Conservation (phyloP, 352 stramenopile species). For the Phytopythium oedochilum region DNA sequence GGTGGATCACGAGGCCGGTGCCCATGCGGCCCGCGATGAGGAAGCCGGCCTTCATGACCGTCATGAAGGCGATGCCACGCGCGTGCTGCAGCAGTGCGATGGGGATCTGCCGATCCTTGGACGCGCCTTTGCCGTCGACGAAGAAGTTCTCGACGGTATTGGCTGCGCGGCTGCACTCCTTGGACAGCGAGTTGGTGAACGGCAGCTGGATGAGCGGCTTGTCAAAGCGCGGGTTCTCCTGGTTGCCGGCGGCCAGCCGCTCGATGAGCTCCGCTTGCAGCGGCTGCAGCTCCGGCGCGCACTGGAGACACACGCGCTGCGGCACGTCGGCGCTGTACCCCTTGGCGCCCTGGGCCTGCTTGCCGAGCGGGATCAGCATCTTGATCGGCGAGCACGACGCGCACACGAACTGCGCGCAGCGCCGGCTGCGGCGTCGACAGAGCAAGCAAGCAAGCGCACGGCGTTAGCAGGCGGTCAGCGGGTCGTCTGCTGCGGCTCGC, state of each 20-base stretch:
- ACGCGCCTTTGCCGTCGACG: constrained; percentile 22
- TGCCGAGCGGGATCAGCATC: constrained; percentile 48
- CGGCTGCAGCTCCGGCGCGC: constrained; percentile 35
- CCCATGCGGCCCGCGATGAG: constrained; percentile 31
- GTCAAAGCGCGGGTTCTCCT: constrained; percentile 38
- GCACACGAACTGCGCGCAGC: constrained; percentile 50
- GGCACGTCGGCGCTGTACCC: constrained; percentile 51
- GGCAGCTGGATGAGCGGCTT: constrained; percentile 20
- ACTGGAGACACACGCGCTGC: constrained; percentile 55
- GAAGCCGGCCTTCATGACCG: constrained; percentile 23
- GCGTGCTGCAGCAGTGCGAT: constrained; percentile 24
- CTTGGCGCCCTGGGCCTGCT: constrained; percentile 39
- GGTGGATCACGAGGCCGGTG: constrained; percentile 58
- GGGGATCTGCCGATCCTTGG: constrained; percentile 23
- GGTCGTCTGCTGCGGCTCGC: too few species aligned
- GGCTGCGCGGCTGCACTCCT: constrained; percentile 34
- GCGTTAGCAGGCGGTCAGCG: neutral
- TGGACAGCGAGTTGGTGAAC: constrained; percentile 27
- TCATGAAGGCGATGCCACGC: constrained; percentile 24
- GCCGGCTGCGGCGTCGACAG: constrained; percentile 20
- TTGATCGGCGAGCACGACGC: constrained; percentile 50
- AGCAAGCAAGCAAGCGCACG: neutral
- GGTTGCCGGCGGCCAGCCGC: constrained; percentile 10
- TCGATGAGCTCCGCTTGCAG: constrained; percentile 34
- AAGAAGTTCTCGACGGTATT: constrained; percentile 46